Evolutionary conservation across 306 rosid species (phyloP).

Genomic region (Rosa chinensis): DNA sequence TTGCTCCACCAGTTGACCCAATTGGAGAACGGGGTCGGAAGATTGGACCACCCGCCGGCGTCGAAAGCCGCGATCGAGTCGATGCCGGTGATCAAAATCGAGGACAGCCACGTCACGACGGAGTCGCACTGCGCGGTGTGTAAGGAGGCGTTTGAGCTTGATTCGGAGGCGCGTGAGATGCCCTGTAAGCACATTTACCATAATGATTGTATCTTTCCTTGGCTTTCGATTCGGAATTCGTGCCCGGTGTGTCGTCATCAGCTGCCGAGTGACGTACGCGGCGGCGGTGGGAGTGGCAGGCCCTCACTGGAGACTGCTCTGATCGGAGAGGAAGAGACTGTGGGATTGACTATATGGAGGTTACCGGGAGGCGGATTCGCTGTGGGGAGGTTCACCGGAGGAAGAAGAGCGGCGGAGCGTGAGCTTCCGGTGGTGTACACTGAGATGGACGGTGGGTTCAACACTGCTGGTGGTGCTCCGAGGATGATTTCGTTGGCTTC

Average conservation of each 20-base stretch:
- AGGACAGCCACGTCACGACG: conserved; percentile 36
- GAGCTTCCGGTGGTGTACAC: conserved; percentile 77
- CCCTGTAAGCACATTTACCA: conserved; percentile 77
- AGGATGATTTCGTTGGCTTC: conserved; percentile 61
- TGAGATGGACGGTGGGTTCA: conserved; percentile 79
- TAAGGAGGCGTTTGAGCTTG: conserved; percentile 52
- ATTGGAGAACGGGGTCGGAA: conserved; percentile 43
- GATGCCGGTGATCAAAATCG: conserved; percentile 60
- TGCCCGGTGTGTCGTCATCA: conserved; percentile 76
- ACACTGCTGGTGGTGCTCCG: conserved; percentile 42
- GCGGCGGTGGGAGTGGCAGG: conserved; percentile 27
- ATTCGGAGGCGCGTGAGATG: conserved; percentile 72
- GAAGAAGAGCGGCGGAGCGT: conserved; percentile 54
- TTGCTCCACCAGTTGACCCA: conserved; percentile 58
- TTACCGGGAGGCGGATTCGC: conserved; percentile 78
- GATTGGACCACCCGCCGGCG: conserved; percentile 58
- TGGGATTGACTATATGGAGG: conserved; percentile 76
- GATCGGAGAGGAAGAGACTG: conserved; percentile 42
- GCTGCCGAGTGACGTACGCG: conserved; percentile 49
- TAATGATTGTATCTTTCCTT: conserved; percentile 62
- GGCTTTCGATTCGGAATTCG: conserved; percentile 69
- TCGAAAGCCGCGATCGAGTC: conserved; percentile 67
- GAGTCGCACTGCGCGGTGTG: conserved; percentile 73
- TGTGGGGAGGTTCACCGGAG: conserved; percentile 73
- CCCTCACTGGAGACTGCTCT: conserved; percentile 32